Base-by-base conservation (phyloP, 2,329 filamentous ascomycete genomes). In the Pezicula neosporulosa region DNA sequence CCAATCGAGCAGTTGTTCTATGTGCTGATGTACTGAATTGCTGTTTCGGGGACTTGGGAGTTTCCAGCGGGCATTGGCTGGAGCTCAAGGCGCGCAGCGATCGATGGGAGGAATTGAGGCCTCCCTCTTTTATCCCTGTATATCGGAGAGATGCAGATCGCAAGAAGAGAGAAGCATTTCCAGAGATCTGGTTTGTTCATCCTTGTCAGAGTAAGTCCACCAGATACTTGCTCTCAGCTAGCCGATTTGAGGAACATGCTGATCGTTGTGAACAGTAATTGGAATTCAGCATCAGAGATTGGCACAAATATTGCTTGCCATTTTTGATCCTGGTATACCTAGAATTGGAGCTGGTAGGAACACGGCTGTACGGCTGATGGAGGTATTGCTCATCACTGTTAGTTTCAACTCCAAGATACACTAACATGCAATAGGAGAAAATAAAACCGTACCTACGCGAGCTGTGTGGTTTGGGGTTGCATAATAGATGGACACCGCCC, bases 381-480 rank as follows among this genome's bases (percentile, higher is more conserved):
- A 44, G 42, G 39, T 42, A 42, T 12, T 7, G 16, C 10, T 42
- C 18, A 42, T 8, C 16, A 19, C 6, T 42, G 10, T 42, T 13
- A 19, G 8, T 18, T 13, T 13, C 24, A 3, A 24, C 24, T 12
- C 16, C 10, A 42, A 42, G 18, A 8, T 42, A 10, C 7, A 33
- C 30, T 33, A 33, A 33, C 30, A 33, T 10, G 33, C 30, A 21
- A 38, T 16, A 42, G 39, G 42, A 44, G 13, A 15, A 44, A 10
- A 30, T 44, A 21, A 44, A 44, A 27, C n/a, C 21, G 19, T 30
- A 80, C 28, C 72, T 84, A 3, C 68, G 78, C 13, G 67, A 72
- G 21, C 66, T 84, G 2, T 84, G 80, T 56, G 81, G 81, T 2
- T 82, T 83, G 37, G 80, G 78, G 0, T 63, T 77, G 13, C 77